A percentile compares a stretch with the other conserved stretches of the same genome.
Evolutionary conservation across 2,329 filamentous ascomycete species (phyloP).

Genomic region (Paraconiothyrium brasiliense): DNA sequence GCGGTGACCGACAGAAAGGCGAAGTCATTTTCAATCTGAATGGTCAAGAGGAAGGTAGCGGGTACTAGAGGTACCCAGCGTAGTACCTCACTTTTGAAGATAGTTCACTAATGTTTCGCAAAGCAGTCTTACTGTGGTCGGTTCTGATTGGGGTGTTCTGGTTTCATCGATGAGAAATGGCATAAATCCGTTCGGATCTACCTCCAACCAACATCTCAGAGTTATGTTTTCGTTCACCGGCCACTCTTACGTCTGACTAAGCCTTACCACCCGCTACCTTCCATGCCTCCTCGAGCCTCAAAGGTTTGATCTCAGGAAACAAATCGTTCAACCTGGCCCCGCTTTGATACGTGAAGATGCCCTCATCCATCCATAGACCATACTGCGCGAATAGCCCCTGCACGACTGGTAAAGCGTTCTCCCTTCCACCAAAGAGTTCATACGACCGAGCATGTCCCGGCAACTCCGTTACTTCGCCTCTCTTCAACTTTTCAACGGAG

Average conservation of each 20-base stretch:
- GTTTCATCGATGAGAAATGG: too few species aligned
- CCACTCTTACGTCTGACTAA: not conserved
- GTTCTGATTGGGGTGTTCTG: too few species aligned
- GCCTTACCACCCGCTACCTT: conserved; percentile 5
- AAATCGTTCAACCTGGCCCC: conserved; percentile 19
- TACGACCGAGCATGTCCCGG: conserved; percentile 16
- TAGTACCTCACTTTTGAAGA: too few species aligned
- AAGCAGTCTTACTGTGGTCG: too few species aligned
- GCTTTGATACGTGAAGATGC: conserved; percentile 8
- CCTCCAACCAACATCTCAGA: too few species aligned
- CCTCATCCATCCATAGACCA: conserved; percentile 21
- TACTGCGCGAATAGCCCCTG: conserved; percentile 13
- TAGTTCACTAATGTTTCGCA: too few species aligned
- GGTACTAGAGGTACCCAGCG: too few species aligned
- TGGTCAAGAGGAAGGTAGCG: too few species aligned
- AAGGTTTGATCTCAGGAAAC: conserved; percentile 24
- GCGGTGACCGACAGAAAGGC: not conserved
- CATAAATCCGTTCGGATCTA: too few species aligned
- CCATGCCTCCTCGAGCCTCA: conserved; percentile 22
- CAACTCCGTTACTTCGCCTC: conserved; percentile 25
- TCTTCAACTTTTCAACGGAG: conserved; percentile 23
- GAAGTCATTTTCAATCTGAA: too few species aligned
- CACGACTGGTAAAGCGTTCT: conserved; percentile 10
- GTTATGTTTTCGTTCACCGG: too few species aligned
- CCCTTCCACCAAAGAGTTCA: conserved; percentile 17